Evolutionary conservation across 305 asterid species (phyloP), one percentile per base, ranked within the genome.

Genomic region (Ajuga reptans): DNA sequence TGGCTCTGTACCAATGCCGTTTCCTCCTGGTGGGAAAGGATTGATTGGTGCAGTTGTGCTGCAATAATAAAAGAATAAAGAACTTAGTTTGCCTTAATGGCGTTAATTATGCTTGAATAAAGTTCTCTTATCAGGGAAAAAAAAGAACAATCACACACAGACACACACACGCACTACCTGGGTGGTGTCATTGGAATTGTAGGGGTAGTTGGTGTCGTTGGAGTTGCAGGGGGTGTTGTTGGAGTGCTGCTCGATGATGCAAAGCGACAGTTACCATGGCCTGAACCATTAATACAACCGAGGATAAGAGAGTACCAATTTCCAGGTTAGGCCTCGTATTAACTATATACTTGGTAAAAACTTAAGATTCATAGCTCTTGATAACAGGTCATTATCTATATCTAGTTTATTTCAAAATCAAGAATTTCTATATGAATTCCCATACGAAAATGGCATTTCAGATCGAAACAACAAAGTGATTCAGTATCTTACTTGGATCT

Each of bases 261-360:
- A 82, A 50, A 93, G 41, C 77, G 80, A 71, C 99, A 93, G 84
- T 63, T 91, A 61, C 97, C 96, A 12, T 57, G 76, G 80, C 97
- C 99, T 93, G 85, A 72, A 82, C 42, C 74, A 79, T 46, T 73
- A 78, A 55, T 61, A 29, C 37, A 49, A 79, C 34, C 9, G 29
- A 49, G 15, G 34, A 55, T 21, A 12, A 31, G 14, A 5, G 31
- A 54, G 10, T 53, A 2, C n/a, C 18, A 15, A 66, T 61, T 12
- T 42, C 21, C 10, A 33, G 64, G 24, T 8, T 36, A 6, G 43
- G 24, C 17, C n/a, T 34, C 11, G 4, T 16, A 5, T 14, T 1
- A 36, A 36, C 16, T 15, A 37, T 9, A 36, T 8, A 36, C 42
- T 15, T 16, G 24, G 54, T 15, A 5, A 6, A 49, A 15, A 15